Percentiles rank a stretch among this genome's conserved stretches.
These are phyloP conservation scores for Apiotrichum gracile DNA, from an alignment of 1,284 basidiomycete genomes.

Conservation along the genomic window DNA sequence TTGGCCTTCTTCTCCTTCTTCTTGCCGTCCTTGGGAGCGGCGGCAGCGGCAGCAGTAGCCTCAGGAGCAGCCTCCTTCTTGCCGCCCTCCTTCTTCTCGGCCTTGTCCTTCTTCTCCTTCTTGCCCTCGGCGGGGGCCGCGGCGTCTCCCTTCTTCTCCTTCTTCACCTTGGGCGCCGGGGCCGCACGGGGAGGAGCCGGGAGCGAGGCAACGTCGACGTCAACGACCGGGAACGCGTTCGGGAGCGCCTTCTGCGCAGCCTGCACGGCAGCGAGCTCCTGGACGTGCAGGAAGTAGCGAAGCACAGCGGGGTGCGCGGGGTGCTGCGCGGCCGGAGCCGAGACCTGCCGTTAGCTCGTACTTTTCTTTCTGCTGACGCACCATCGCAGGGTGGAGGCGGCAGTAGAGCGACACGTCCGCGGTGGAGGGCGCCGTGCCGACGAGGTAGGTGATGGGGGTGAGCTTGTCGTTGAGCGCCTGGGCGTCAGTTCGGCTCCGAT, in stretches of 20 bases:
- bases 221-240: slow-evolving; percentile 55
- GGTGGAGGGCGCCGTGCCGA: slow-evolving; percentile 69
- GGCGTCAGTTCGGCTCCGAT: not conserved
- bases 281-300: slow-evolving; percentile 90
- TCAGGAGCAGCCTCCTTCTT: slow-evolving; percentile 21
- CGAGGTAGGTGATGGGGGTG: slow-evolving; percentile 70
- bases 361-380: slow-evolving; percentile 45
- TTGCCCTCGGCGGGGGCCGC: slow-evolving; percentile 33
- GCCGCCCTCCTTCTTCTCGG: slow-evolving; percentile 32
- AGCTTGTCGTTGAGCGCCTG: slow-evolving; percentile 71
- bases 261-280: slow-evolving; percentile 57
- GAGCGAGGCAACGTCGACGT: slow-evolving; percentile 68
- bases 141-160: too few species aligned
- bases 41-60: slow-evolving; percentile 19
- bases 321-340: slow-evolving; percentile 55
- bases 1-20: slow-evolving; percentile 51
- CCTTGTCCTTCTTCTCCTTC: slow-evolving; percentile 24
- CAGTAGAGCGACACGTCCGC: slow-evolving; percentile 82
- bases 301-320: slow-evolving; percentile 71
- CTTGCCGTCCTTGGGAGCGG: slow-evolving; percentile 50
- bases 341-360: slow-evolving; percentile 15
- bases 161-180: slow-evolving; percentile 66
- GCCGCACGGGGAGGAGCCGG: slow-evolving; percentile 67
- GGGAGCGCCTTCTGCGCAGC: slow-evolving; percentile 40
- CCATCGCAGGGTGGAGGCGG: slow-evolving; percentile 68